phyloP scores from a whole-genome alignment of 768 basidiomycete genomes.

The Postia placenta region DNA sequence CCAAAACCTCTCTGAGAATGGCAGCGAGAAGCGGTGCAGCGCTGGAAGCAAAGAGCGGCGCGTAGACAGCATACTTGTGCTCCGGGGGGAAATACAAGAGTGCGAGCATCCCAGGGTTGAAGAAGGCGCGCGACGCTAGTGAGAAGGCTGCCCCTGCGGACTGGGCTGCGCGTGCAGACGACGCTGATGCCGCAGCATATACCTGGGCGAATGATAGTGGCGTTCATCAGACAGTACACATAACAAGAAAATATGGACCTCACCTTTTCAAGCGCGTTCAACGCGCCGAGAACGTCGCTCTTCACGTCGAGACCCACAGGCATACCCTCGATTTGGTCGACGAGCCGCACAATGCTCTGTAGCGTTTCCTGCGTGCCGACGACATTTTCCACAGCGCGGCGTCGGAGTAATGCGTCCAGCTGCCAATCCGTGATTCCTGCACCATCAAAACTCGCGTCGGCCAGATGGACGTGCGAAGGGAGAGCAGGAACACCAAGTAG shows the following conservation, averaged over 20 bases:
- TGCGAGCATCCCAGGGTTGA: constrained; percentile 94
- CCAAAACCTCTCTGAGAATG: constrained; percentile 62
- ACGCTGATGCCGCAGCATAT: constrained; percentile 30
- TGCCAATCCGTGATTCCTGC: constrained; percentile 62
- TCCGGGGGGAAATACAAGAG: constrained; percentile 96
- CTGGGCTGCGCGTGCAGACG: constrained; percentile 41
- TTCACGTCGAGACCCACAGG: constrained; percentile 76
- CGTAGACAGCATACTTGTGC: constrained; percentile 96
- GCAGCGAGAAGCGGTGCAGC: constrained; percentile 78
- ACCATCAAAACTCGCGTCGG: constrained; percentile 4
- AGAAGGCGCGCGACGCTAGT: constrained; percentile 83
- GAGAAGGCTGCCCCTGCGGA: constrained; percentile 59
- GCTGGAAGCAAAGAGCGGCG: constrained; percentile 89
- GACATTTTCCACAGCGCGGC: constrained; percentile 64
- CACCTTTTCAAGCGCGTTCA: constrained; percentile 72
- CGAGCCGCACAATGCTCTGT: constrained; percentile 75
- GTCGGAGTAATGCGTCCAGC: constrained; percentile 69
- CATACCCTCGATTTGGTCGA: constrained; percentile 87
- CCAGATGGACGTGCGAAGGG: constrained; percentile 38
- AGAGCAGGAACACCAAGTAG: constrained; percentile 78
- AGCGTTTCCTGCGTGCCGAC: constrained; percentile 68
- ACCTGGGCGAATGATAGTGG: not conserved
- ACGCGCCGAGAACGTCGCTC: constrained; percentile 62
- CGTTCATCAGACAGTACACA: not conserved
- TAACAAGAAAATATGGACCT: constrained; percentile 11